Evolutionary conservation across 2,329 filamentous ascomycete genomes (phyloP).

Genomic region (Fusarium cicatricum): DNA sequence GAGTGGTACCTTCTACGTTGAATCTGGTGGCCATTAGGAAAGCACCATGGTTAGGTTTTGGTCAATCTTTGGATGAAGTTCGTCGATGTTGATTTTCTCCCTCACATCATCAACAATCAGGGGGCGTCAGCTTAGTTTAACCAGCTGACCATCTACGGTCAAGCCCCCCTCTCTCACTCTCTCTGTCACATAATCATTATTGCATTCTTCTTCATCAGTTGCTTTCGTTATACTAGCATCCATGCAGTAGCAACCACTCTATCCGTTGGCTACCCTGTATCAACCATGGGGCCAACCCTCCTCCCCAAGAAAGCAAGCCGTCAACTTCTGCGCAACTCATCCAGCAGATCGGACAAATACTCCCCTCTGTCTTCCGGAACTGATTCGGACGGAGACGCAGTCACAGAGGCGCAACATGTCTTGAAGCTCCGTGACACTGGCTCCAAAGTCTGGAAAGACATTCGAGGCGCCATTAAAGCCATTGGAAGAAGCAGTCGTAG

Average conservation of each 20-base stretch:
- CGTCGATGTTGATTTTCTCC: background rate
- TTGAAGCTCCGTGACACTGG: constrained; percentile 41
- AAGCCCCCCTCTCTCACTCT: constrained; percentile 3
- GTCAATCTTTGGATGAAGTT: no score
- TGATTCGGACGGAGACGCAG: constrained; percentile 9
- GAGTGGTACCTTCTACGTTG: background rate
- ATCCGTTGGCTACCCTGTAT: constrained; percentile 16
- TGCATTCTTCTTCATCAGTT: constrained; percentile 2
- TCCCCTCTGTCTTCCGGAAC: constrained; percentile 11
- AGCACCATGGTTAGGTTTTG: no score
- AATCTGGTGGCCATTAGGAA: background rate
- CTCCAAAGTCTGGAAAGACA: constrained; percentile 48
- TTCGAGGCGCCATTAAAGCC: constrained; percentile 46
- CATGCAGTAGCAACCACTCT: constrained; percentile 10
- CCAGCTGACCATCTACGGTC: background rate
- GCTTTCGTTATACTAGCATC: constrained; percentile 13
- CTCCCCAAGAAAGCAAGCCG: constrained; percentile 40
- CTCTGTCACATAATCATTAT: constrained; percentile 5
- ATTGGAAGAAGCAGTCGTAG: constrained; percentile 44
- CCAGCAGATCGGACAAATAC: constrained; percentile 21
- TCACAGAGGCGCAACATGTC: constrained; percentile 9
- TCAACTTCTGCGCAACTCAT: constrained; percentile 34
- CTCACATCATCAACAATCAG: background rate
- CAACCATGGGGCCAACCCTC: constrained; percentile 43
- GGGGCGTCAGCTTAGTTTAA: background rate